Conservation (phyloP, 163 green algal species). For the Prototheca cutis region DNA sequence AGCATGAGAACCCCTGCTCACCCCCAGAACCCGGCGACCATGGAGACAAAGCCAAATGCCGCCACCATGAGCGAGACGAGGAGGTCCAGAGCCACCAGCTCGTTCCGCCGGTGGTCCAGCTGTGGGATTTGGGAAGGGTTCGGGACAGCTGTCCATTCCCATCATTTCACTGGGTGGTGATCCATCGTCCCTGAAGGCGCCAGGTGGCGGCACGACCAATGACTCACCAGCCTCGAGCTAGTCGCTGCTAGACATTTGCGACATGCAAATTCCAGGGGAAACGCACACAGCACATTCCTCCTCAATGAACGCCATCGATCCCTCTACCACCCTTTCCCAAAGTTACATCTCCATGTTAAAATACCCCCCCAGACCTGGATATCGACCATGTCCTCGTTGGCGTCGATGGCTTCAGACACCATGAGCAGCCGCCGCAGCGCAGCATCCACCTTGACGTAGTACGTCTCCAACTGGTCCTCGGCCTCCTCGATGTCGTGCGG, state of each 20-base stretch:
- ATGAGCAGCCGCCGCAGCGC: constrained; percentile 34
- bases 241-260: too few species aligned
- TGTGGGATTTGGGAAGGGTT: constrained; percentile 3
- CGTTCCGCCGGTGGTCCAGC: constrained; percentile 26
- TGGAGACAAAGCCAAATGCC: constrained; percentile 10
- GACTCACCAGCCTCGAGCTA: too few species aligned
- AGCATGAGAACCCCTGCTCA: not conserved
- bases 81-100: constrained; percentile 26
- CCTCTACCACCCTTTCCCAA: too few species aligned
- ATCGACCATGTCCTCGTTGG: constrained; percentile 17
- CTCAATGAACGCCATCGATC: too few species aligned
- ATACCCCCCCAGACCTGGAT: constrained; percentile 6
- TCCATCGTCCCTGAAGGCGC: too few species aligned
- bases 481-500: constrained; percentile 43
- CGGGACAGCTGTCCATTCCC: too few species aligned
- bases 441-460: constrained; percentile 44
- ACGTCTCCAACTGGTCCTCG: constrained; percentile 52
- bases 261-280: too few species aligned
- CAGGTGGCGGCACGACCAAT: too few species aligned
- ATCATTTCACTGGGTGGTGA: too few species aligned
- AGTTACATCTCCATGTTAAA: too few species aligned
- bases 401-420: constrained; percentile 39
- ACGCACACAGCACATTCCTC: too few species aligned
- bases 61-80: constrained; percentile 8
- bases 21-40: constrained; percentile 11